phyloP scores from a whole-genome alignment of 805 yeast species.

The Maudiozyma barnettii region DNA sequence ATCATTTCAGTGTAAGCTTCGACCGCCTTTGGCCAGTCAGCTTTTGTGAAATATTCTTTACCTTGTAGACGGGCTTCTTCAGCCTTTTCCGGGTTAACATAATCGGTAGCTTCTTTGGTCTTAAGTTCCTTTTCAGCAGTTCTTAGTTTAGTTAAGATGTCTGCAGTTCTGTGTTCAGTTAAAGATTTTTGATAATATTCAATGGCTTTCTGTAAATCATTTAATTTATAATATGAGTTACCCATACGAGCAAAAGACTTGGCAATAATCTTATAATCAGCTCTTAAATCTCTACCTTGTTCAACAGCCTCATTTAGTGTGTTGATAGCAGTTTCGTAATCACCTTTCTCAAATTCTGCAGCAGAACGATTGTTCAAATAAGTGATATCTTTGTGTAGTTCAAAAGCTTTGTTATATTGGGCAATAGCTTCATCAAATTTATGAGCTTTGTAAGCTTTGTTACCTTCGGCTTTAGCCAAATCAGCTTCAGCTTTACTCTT shows the following conservation, averaged over 20 bases:
- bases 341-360: slow-evolving; percentile 94
- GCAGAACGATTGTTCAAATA: slow-evolving; percentile 95
- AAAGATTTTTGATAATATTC: slow-evolving; percentile 78
- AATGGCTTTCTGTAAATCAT: slow-evolving; percentile 63
- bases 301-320: slow-evolving; percentile 81
- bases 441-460: slow-evolving; percentile 72
- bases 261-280: slow-evolving; percentile 86
- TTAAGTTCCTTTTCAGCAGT: slow-evolving; percentile 79
- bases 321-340: slow-evolving; percentile 70
- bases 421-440: slow-evolving; percentile 90
- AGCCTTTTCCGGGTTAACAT: slow-evolving; percentile 84
- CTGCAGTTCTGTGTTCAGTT: slow-evolving; percentile 96
- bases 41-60: slow-evolving; percentile 76
- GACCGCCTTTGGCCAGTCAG: slow-evolving; percentile 95
- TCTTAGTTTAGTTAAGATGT: slow-evolving; percentile 79
- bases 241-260: slow-evolving; percentile 92
- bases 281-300: slow-evolving; percentile 79
- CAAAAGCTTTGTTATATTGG: slow-evolving; percentile 80
- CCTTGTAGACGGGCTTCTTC: slow-evolving; percentile 93
- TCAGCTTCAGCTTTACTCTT: slow-evolving; percentile 46
- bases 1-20: slow-evolving; percentile 92
- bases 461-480: slow-evolving; percentile 73
- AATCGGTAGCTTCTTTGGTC: slow-evolving; percentile 63
- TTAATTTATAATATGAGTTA: slow-evolving; percentile 65
- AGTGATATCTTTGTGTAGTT: slow-evolving; percentile 70